Conservation (phyloP, 228 moss, liverwort and hornwort species). For the Sphagnum magellanicum region DNA sequence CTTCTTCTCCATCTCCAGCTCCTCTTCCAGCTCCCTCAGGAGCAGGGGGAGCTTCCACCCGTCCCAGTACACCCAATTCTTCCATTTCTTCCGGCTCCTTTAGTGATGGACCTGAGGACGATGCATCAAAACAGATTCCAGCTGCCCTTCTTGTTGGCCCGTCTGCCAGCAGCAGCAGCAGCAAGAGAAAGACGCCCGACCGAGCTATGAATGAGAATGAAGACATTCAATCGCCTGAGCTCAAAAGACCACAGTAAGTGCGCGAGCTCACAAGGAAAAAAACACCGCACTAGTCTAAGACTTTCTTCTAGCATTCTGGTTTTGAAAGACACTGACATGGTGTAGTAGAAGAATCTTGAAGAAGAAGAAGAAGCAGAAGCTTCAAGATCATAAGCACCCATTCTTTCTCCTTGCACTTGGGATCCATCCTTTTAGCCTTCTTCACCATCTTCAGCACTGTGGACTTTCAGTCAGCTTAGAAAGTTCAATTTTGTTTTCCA, state of each 20-base stretch:
- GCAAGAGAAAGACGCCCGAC: slow-evolving; percentile 51
- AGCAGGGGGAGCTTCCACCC: neutral
- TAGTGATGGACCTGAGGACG: neutral
- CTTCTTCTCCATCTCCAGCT: neutral
- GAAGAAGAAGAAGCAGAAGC: no score
- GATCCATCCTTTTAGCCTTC: no score
- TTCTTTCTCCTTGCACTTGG: no score
- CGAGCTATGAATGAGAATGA: slow-evolving; percentile 41
- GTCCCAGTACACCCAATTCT: neutral
- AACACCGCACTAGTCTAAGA: no score
- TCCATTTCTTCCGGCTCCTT: neutral
- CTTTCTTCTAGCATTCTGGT: no score
- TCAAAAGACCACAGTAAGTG: slow-evolving; percentile 30
- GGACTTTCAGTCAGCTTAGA: no score
- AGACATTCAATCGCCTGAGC: slow-evolving; percentile 40
- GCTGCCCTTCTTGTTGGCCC: neutral
- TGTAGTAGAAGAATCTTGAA: no score
- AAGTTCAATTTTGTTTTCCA: no score
- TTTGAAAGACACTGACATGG: no score
- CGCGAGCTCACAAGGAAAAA: no score
- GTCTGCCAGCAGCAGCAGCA: slow-evolving; percentile 11
- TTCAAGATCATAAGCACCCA: no score
- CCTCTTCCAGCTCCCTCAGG: neutral
- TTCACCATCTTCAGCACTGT: no score
- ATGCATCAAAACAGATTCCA: neutral